phyloP scores from a whole-genome alignment of 2,329 filamentous ascomycete genomes.

The Trichoderma breve region DNA sequence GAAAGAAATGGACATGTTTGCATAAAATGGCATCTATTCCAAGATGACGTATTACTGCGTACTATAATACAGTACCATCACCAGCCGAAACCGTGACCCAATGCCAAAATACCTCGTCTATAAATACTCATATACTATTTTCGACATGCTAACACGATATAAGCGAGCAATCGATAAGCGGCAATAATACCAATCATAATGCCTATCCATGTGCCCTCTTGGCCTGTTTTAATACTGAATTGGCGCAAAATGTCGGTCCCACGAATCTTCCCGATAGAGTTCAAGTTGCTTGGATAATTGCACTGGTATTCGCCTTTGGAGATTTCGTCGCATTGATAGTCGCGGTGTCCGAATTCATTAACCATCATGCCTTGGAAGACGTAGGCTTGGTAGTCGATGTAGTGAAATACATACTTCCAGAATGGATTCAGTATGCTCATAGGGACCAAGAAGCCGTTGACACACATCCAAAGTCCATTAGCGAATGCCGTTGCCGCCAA shows the following conservation, averaged over 20 bases:
- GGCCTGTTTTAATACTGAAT: constrained; percentile 66
- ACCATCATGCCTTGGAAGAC: constrained; percentile 94
- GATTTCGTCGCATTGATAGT: not conserved
- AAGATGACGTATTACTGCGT: not conserved
- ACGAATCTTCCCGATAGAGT: constrained; percentile 61
- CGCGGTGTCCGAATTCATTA: constrained; percentile 63
- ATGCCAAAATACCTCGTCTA: not conserved
- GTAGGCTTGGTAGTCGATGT: constrained; percentile 83
- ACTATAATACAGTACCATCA: not conserved
- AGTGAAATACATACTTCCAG: constrained; percentile 84
- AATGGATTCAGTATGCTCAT: constrained; percentile 73
- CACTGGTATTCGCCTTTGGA: constrained; percentile 68
- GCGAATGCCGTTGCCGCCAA: constrained; percentile 79
- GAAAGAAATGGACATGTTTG: not conserved
- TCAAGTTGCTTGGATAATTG: constrained; percentile 46
- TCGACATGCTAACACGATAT: not conserved
- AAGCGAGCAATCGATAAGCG: constrained; percentile 40
- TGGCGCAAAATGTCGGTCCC: constrained; percentile 67
- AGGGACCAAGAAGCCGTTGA: constrained; percentile 77
- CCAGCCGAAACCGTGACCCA: not conserved
- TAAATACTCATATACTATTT: not conserved
- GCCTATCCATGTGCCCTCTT: constrained; percentile 74
- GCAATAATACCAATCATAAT: constrained; percentile 75
- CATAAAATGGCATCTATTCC: not conserved
- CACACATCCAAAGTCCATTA: constrained; percentile 87